Evolutionary conservation across 768 basidiomycete genomes (phyloP), one percentile per base, ranked within the genome.

Genomic region (Trichaptum fuscoviolaceum): DNA sequence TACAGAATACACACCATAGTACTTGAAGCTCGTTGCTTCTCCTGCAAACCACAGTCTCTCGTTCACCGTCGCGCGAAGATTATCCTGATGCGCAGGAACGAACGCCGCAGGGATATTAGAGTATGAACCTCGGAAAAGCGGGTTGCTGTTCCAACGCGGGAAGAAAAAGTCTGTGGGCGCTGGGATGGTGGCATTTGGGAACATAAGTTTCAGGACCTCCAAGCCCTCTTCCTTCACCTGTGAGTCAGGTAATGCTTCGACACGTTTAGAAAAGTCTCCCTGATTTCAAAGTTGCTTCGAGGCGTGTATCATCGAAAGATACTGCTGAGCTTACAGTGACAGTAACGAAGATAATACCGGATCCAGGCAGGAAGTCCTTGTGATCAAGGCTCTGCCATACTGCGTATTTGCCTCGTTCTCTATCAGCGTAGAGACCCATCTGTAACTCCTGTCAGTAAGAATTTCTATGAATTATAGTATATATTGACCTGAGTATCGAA

Each of bases 41-140:
- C 87, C 87, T 0, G 87, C 83, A 68, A 89, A 89, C 80, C 84
- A 88, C 20, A 89, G 77, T 9, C 79, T 77, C 36, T 75, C 68
- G 5, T 76, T 76, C 20, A 89, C 77, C 24, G 84, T 86, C 6
- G 85, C 84, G 65, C 83, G 79, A 61, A 89, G 70, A 70, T 89
- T 87, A 27, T 82, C 75, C n/a, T 85, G 79, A 64, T 88, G 85
- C 9, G 74, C 76, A 18, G 78, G 79, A 12, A 84, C 73, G 68
- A 88, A 88, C 2, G 85, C 80, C 0, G 89, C 80, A 0, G 87
- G 88, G 88, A 88, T 90, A 67, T 89, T 91, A 24, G 85, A 86
- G 69, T 87, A 91, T 3, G 87, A 85, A 4, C 87, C 87, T 24
- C 86, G 80, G 73, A 80, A 86, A 35, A 83, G 75, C 2, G 83